Evolutionary conservation across 257 asterid species (phyloP).

Genomic region (Schizonepeta tenuifolia): DNA sequence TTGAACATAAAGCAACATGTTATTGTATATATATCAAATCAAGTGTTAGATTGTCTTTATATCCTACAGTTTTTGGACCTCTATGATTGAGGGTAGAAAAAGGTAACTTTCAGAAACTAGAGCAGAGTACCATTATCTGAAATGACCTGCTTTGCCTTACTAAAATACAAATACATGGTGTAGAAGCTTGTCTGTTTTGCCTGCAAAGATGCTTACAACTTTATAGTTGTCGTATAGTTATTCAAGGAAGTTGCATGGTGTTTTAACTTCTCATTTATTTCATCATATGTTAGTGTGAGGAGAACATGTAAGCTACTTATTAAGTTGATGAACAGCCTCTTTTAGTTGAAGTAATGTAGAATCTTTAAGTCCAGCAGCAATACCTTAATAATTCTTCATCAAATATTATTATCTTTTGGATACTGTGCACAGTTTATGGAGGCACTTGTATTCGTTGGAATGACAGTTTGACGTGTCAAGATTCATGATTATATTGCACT

Average conservation of each 20-base stretch:
- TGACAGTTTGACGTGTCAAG: slow-evolving; percentile 26
- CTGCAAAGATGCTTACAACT: slow-evolving; percentile 3
- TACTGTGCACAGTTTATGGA: slow-evolving; percentile 16
- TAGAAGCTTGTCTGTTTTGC: background rate
- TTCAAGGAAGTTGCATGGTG: slow-evolving; percentile 3
- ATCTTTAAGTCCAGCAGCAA: slow-evolving; percentile 10
- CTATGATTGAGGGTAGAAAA: background rate
- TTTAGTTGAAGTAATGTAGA: background rate
- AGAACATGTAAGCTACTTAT: background rate
- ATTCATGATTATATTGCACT: slow-evolving; percentile 8
- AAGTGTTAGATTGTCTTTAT: background rate
- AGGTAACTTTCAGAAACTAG: background rate
- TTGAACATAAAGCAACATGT: slow-evolving; percentile 7
- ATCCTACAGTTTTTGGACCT: background rate
- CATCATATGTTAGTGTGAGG: slow-evolving; percentile 14
- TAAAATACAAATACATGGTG: slow-evolving; percentile 8
- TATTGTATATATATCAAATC: background rate
- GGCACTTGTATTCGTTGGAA: slow-evolving; percentile 19
- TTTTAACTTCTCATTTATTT: slow-evolving; percentile 1
- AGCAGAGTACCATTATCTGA: background rate
- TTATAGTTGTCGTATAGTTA: background rate
- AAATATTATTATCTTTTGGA: slow-evolving; percentile 10
- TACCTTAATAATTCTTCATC: slow-evolving; percentile 21
- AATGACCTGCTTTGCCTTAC: background rate
- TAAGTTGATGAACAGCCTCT: background rate